Conservation (phyloP, 2,329 filamentous ascomycete genomes). For the Pyrenophora tritici-repentis region DNA sequence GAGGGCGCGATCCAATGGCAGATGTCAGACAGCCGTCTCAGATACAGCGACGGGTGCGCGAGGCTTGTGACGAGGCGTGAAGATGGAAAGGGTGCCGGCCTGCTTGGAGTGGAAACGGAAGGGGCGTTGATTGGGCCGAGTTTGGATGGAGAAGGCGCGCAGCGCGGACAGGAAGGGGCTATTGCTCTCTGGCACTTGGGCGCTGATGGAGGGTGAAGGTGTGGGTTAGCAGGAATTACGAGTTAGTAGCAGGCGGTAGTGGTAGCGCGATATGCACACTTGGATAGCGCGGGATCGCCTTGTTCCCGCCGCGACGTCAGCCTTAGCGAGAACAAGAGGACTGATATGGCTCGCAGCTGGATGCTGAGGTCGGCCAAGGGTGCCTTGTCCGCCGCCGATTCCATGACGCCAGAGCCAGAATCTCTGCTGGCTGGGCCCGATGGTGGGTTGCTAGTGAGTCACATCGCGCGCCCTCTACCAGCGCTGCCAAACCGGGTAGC, state of each 20-base stretch:
- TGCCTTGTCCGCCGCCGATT: constrained; percentile 1
- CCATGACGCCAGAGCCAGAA: too few relatives aligned
- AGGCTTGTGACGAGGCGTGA: constrained; percentile 44
- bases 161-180: constrained; percentile 18
- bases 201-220: constrained; percentile 8
- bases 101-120: constrained; percentile 12
- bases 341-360: constrained; percentile 9
- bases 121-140: constrained; percentile 16
- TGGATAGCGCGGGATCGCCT: constrained; percentile 25
- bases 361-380: neutral
- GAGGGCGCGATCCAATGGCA: constrained; percentile 41
- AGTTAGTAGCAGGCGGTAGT: too few relatives aligned
- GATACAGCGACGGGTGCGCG: constrained; percentile 36
- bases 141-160: too few relatives aligned
- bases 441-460: constrained; percentile 33
- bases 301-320: constrained; percentile 18
- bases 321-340: neutral
- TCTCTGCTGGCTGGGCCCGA: constrained; percentile 4
- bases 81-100: constrained; percentile 12
- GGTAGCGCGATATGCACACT: too few relatives aligned
- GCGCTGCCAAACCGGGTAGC: constrained; percentile 12
- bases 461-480: constrained; percentile 28
- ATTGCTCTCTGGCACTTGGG: too few relatives aligned
- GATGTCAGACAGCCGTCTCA: constrained; percentile 45
- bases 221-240: too few relatives aligned